phyloP scores from a whole-genome alignment of 1,284 basidiomycete genomes.

The Afroboletus lepidellus region DNA sequence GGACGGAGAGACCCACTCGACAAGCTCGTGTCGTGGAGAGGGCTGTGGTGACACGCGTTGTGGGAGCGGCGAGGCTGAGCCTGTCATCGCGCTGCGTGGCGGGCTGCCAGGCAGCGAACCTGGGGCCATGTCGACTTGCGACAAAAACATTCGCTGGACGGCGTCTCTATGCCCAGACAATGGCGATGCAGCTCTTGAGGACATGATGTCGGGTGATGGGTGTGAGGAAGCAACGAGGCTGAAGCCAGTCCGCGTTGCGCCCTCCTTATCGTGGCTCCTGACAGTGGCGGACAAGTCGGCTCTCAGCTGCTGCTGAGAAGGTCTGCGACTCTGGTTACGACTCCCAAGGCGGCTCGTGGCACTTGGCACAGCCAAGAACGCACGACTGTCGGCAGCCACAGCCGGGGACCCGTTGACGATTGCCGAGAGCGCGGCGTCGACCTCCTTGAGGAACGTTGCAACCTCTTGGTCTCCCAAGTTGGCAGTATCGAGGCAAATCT shows the following conservation, averaged over 20 bases:
- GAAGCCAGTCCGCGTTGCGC: slow-evolving; percentile 28
- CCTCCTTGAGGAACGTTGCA: slow-evolving; percentile 33
- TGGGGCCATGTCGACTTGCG: slow-evolving; percentile 19
- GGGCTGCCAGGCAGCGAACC: slow-evolving; percentile 19
- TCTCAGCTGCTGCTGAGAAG: slow-evolving; percentile 31
- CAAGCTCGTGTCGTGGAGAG: slow-evolving; percentile 28
- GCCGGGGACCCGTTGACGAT: slow-evolving; percentile 28
- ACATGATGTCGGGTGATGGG: slow-evolving; percentile 23
- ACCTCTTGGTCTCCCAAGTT: slow-evolving; percentile 32
- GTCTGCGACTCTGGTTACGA: slow-evolving; percentile 30
- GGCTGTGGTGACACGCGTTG: slow-evolving; percentile 33
- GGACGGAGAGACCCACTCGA: slow-evolving; percentile 25
- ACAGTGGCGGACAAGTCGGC: slow-evolving; percentile 32
- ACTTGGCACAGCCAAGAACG: slow-evolving; percentile 29
- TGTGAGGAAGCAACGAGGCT: slow-evolving; percentile 35
- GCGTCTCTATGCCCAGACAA: slow-evolving; percentile 20
- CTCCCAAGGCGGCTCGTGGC: slow-evolving; percentile 27
- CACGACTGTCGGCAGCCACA: slow-evolving; percentile 32
- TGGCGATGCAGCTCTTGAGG: slow-evolving; percentile 27
- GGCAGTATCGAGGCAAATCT: slow-evolving; percentile 32
- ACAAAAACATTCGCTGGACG: slow-evolving; percentile 22
- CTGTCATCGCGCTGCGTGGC: slow-evolving; percentile 11
- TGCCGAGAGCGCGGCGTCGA: slow-evolving; percentile 29
- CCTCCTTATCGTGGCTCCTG: slow-evolving; percentile 29
- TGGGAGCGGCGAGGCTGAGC: slow-evolving; percentile 13